phyloP scores from a whole-genome alignment of 2,329 filamentous ascomycete species.

The Cladosporium sp. region DNA sequence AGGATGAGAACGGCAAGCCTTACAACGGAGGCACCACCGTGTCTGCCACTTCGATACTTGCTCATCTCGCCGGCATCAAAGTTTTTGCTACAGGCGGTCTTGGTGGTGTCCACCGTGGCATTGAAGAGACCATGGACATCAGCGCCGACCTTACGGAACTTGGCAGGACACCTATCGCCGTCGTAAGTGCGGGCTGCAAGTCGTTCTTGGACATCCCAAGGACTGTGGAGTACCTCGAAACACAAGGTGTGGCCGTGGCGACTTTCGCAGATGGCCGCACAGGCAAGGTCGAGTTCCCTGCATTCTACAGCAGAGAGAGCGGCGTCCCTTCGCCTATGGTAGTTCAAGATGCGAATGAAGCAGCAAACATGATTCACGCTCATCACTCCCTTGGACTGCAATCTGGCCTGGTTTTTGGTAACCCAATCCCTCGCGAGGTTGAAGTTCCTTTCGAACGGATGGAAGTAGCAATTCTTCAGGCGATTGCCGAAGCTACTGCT shows the following conservation, averaged over 20 bases:
- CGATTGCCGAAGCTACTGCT: constrained; percentile 63
- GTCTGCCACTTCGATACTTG: constrained; percentile 87
- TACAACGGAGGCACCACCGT: constrained; percentile 92
- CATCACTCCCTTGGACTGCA: constrained; percentile 71
- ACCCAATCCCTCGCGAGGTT: constrained; percentile 72
- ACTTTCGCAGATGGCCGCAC: constrained; percentile 83
- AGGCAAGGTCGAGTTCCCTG: constrained; percentile 78
- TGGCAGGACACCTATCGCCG: constrained; percentile 82
- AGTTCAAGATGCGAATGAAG: constrained; percentile 73
- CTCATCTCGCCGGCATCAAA: constrained; percentile 80
- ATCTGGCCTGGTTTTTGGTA: constrained; percentile 84
- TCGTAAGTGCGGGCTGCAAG: constrained; percentile 89
- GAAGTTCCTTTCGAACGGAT: constrained; percentile 72
- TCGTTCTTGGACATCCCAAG: constrained; percentile 90
- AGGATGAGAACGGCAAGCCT: constrained; percentile 65
- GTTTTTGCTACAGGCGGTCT: constrained; percentile 94
- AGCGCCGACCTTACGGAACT: constrained; percentile 95
- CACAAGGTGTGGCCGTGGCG: constrained; percentile 74
- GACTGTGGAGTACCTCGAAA: constrained; percentile 79
- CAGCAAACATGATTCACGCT: constrained; percentile 83
- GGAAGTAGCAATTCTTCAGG: constrained; percentile 66
- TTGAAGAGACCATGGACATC: constrained; percentile 83
- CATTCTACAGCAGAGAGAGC: constrained; percentile 89
- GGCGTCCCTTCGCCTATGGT: constrained; percentile 75
- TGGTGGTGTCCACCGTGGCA: constrained; percentile 89